Percentiles rank a stretch among this genome's conserved stretches.
Conservation (phyloP, 768 basidiomycete species). For the Ramaria sp. region DNA sequence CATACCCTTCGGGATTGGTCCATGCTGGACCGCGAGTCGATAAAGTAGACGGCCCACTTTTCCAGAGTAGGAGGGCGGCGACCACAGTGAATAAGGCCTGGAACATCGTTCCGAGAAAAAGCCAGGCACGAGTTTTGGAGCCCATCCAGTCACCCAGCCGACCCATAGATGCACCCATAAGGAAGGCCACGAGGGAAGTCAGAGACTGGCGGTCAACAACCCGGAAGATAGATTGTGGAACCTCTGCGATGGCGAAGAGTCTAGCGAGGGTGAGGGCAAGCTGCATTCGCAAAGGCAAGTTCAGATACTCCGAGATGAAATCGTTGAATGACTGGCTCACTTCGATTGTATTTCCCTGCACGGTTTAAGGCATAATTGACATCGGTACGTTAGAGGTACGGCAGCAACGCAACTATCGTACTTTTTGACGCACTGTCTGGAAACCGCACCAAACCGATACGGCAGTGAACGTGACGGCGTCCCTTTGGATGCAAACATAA, state of each 20-base stretch:
- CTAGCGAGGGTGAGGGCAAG: conserved; percentile 73
- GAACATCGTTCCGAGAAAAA: conserved; percentile 57
- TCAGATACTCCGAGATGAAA: background rate
- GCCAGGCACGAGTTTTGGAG: conserved; percentile 62
- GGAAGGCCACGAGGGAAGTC: conserved; percentile 68
- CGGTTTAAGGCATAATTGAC: background rate
- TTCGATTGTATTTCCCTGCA: background rate
- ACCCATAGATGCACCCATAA: conserved; percentile 65
- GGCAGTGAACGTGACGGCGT: conserved; percentile 48
- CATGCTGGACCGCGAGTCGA: conserved; percentile 35
- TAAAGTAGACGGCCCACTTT: conserved; percentile 38
- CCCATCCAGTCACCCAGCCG: conserved; percentile 81
- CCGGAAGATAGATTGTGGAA: conserved; percentile 40
- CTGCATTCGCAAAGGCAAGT: conserved; percentile 32
- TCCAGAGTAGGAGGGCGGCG: conserved; percentile 61
- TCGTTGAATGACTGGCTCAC: conserved; percentile 4
- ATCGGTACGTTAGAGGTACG: conserved; percentile 4
- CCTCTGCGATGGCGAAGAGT: conserved; percentile 36
- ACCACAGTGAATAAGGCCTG: conserved; percentile 72
- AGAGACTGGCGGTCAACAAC: conserved; percentile 77
- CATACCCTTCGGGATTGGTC: conserved; percentile 56
- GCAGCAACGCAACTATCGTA: background rate
- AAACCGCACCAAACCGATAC: conserved; percentile 81
- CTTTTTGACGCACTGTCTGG: conserved; percentile 46
- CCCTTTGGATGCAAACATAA: background rate